Base-by-base conservation (phyloP, 2,329 filamentous ascomycete species). In the Lomentospora prolificans region DNA sequence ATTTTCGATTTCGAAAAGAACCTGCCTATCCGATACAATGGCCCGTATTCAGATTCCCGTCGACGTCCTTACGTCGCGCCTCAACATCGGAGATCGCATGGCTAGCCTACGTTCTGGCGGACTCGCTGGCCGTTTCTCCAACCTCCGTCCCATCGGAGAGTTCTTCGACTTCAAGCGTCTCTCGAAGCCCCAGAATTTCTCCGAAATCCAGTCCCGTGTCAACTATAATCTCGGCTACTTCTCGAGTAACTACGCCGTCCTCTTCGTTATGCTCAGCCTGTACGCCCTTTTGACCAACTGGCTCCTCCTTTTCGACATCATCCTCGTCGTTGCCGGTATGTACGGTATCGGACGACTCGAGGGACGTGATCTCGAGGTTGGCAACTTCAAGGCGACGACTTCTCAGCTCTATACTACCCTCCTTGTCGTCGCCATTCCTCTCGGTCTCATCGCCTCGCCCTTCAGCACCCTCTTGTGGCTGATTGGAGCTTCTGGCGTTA, bases 141-240 rank as follows among this genome's bases (percentile, higher is more conserved):
- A 96, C 74, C 80, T 99, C 67, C 87, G 86, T 59, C 92, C 94
- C 59, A 72, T 97, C 64, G 85, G 86, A 69, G 94, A 99, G 74
- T 99, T 99, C 75, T 80, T 96, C 71, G 91, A 97, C 73, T 72
- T 97, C 75, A 96, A 96, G 83, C 90, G 91, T 63, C 66, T 99
- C 57, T 95, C 90, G 62, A 99, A 97, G 77, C 94, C 94, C 27
- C 82, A 82, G 67, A 95, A 95, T 76, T 96, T 97, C 66, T 77
- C 76, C 62, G 91, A 96, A 72, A 84, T 90, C 61, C 92, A 97
- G 73, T 90, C 86, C 64, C 85, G 92, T 62, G 85, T 96, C 75
- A 95, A 95, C 79, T 96, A 96, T 85, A 99, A 99, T 73, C 76
- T 99, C 62, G 84, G 87, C 70, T 87, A 97, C 77, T 99, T 95